Conservation (phyloP, 345 rosid species). For the Salix viminalis region DNA sequence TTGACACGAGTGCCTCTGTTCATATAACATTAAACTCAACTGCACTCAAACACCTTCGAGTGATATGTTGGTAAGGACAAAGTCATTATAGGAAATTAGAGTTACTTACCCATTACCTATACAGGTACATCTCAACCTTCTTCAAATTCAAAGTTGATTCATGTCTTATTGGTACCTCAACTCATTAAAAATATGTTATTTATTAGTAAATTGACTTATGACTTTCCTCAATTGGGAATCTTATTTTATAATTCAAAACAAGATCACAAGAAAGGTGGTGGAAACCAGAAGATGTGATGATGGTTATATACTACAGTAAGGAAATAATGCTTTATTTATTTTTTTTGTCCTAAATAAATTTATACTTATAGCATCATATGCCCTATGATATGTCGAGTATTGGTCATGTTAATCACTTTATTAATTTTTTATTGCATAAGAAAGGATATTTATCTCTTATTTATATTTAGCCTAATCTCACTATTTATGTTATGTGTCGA, state of each 20-base stretch:
- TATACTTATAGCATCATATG: background rate
- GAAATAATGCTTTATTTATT: too few species aligned
- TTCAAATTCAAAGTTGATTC: background rate
- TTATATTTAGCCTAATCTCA: background rate
- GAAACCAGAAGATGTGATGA: background rate
- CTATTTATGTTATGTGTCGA: background rate
- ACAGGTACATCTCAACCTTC: background rate
- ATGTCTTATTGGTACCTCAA: conserved; percentile 5
- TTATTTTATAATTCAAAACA: background rate
- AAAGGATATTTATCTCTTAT: background rate
- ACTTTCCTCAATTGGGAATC: background rate
- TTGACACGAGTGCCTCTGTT: background rate
- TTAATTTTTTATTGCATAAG: background rate
- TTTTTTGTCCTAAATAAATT: background rate
- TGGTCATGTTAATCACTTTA: background rate
- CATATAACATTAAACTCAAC: background rate
- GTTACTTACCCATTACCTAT: conserved; percentile 4
- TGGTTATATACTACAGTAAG: background rate
- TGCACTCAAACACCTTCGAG: background rate
- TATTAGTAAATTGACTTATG: conserved; percentile 6
- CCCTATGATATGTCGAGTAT: background rate
- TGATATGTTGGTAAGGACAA: background rate
- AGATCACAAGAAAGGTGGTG: background rate
- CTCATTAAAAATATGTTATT: conserved; percentile 5
- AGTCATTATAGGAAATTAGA: conserved; percentile 12